Conservation (phyloP, 2,329 filamentous ascomycete genomes). For the Ceratocystiopsis sp. region DNA sequence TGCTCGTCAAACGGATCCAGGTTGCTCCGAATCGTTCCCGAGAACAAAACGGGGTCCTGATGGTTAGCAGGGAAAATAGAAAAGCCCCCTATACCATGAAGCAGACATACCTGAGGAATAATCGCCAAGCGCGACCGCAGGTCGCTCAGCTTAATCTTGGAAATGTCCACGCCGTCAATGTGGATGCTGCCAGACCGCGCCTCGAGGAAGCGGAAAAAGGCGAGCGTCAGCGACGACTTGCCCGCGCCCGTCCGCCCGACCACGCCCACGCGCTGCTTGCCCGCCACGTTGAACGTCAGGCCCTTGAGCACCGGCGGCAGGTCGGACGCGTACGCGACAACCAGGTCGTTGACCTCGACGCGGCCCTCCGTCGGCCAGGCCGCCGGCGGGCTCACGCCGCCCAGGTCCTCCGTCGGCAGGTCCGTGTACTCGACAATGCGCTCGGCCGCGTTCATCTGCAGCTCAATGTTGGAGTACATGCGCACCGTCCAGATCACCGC, state of each 20-base stretch:
- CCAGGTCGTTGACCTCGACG: slow-evolving; percentile 56
- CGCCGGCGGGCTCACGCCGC: slow-evolving; percentile 43
- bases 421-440: slow-evolving; percentile 59
- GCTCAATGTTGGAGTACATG: slow-evolving; percentile 51
- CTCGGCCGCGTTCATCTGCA: slow-evolving; percentile 67
- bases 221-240: slow-evolving; percentile 59
- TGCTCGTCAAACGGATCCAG: slow-evolving; percentile 61
- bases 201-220: slow-evolving; percentile 63
- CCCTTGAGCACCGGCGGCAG: slow-evolving; percentile 54
- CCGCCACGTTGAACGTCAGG: slow-evolving; percentile 46
- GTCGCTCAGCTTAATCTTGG: slow-evolving; percentile 50
- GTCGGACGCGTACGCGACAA: slow-evolving; percentile 54
- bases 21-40: slow-evolving; percentile 59
- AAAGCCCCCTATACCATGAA: background rate
- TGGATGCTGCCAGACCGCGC: slow-evolving; percentile 45
- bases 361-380: slow-evolving; percentile 60
- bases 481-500: slow-evolving; percentile 50
- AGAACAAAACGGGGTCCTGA: slow-evolving; percentile 65
- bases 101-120: slow-evolving; percentile 41
- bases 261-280: slow-evolving; percentile 56
- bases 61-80: slow-evolving; percentile 8
- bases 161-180: slow-evolving; percentile 61
- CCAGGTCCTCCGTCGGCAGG: slow-evolving; percentile 48
- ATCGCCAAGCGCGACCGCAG: slow-evolving; percentile 61
- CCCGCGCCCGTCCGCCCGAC: slow-evolving; percentile 65